Evolutionary conservation across 305 asterid genomes (phyloP).

Genomic region (Fraxinus latifolia): DNA sequence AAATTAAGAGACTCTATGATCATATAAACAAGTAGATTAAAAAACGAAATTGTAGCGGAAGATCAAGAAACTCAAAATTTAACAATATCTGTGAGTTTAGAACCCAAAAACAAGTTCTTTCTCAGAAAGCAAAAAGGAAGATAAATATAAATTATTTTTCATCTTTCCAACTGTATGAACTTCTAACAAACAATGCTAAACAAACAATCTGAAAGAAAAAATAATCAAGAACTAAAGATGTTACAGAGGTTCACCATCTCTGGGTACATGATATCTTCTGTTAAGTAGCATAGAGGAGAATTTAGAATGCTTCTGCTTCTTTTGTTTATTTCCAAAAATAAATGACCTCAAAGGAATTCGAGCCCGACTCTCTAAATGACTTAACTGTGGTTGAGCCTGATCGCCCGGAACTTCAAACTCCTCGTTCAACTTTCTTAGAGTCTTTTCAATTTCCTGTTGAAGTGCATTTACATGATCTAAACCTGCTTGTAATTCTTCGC

Average conservation of each 20-base stretch:
- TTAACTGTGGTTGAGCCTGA: not conserved
- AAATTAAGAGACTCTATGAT: not conserved
- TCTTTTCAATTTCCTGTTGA: slow-evolving; percentile 7
- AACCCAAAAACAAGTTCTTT: slow-evolving; percentile 24
- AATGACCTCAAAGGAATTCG: slow-evolving; percentile 20
- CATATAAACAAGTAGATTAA: not conserved
- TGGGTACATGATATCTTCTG: slow-evolving; percentile 2
- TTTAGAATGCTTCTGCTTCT: slow-evolving; percentile 15
- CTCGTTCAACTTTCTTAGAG: not conserved
- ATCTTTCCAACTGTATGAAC: slow-evolving; percentile 23
- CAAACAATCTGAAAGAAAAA: not conserved
- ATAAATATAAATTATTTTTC: not conserved
- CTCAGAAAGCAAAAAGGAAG: not conserved
- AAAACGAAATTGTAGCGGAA: not conserved
- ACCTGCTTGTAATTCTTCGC: slow-evolving; percentile 16
- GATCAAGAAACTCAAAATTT: not conserved
- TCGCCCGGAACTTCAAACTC: slow-evolving; percentile 2
- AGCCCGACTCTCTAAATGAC: not conserved
- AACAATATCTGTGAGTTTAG: slow-evolving; percentile 22
- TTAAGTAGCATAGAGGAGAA: not conserved
- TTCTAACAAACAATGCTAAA: not conserved
- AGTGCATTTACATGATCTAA: slow-evolving; percentile 9
- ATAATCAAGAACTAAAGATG: not conserved
- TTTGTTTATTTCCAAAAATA: slow-evolving; percentile 9
- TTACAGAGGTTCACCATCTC: not conserved